Base-by-base conservation (phyloP, 306 rosid species). In the Malus sieversii region DNA sequence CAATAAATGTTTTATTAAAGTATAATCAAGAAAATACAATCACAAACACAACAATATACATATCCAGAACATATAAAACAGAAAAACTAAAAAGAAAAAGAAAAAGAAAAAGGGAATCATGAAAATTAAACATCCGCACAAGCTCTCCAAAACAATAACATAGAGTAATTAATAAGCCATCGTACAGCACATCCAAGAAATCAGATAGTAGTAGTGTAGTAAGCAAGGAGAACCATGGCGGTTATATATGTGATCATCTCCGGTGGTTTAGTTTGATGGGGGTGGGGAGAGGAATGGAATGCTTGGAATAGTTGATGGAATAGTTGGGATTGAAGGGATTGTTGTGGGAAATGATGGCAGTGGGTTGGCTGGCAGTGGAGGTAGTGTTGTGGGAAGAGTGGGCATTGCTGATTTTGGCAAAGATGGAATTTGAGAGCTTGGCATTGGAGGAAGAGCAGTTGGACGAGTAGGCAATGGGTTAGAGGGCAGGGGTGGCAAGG, bases 221-320 rank as follows among this genome's bases (percentile, higher is more conserved):
- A 19, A 66, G 25, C 70, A 62, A 13, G 38, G 66, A 66, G 48
- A 65, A 65, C 14, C 46, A 32, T 19, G 70, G 6, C 4, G 12
- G 40, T 4, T 33, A 18, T 33, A 35, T 19, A 65, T 12, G 27
- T n/a, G 27, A 20, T 25, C 8, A 65, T 32, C 70, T 65, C 33
- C 15, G 6, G 53, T n/a, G n/a, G 72, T 42, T 68, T 60, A 83
- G 8, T 79, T 74, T 45, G 62, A 74, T 29, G 78, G 78, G 14
- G 78, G 78, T 29, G 78, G 61, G 38, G 70, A 45, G 48, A 62
- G 46, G 61, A 63, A 62, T 27, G 70, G 78, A 74, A 46, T 6
- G 32, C 32, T 30, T 44, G 77, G 77, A 62, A 62, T 61, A 44
- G 70, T 52, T 29, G 77, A 62, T 45, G 77, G 70, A 62, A 62